These are phyloP conservation scores for Magnaporthiopsis rhizophila DNA, from an alignment of 2,329 filamentous ascomycete species.

Conservation along the genomic window DNA sequence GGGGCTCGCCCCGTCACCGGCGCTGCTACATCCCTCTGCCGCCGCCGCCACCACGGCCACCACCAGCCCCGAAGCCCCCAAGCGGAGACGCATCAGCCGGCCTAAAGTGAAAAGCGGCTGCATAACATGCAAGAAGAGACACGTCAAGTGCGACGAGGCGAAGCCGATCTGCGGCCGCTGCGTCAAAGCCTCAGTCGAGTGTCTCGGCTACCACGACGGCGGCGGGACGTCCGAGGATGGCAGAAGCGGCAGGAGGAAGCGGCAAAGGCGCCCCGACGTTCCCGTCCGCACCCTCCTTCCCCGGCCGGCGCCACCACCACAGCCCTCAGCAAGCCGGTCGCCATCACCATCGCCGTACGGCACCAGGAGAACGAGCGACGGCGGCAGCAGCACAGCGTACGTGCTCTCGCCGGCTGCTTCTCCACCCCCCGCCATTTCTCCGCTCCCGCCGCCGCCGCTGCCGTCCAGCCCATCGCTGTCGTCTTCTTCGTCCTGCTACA, in stretches of 20 bases:
- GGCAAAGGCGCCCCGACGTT: not conserved
- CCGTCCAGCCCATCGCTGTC: not conserved
- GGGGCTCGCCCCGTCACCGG: not conserved
- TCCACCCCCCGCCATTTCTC: not conserved
- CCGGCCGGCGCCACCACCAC: not conserved
- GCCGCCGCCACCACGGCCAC: not conserved
- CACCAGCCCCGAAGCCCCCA: slow-evolving; percentile 14
- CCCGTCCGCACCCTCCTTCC: not conserved
- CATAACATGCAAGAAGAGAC: slow-evolving; percentile 21
- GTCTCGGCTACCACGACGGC: slow-evolving; percentile 17
- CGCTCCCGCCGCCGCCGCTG: not conserved
- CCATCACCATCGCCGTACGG: not conserved
- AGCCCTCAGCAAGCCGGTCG: not conserved
- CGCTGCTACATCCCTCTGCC: not conserved
- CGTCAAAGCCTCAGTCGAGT: slow-evolving; percentile 18
- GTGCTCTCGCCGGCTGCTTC: not conserved
- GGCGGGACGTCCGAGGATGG: not conserved
- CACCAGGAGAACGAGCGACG: not conserved
- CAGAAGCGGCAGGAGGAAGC: not conserved
- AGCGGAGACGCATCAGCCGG: slow-evolving; percentile 20
- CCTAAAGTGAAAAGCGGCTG: slow-evolving; percentile 15
- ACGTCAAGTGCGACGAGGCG: slow-evolving; percentile 17
- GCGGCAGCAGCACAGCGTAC: not conserved
- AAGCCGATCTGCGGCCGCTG: slow-evolving; percentile 21
- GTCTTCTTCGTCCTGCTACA: no score